Percentiles rank a stretch among this genome's conserved stretches.
phyloP scores from a whole-genome alignment of 2,329 filamentous ascomycete species.

The Fusarium protoensiforme region DNA sequence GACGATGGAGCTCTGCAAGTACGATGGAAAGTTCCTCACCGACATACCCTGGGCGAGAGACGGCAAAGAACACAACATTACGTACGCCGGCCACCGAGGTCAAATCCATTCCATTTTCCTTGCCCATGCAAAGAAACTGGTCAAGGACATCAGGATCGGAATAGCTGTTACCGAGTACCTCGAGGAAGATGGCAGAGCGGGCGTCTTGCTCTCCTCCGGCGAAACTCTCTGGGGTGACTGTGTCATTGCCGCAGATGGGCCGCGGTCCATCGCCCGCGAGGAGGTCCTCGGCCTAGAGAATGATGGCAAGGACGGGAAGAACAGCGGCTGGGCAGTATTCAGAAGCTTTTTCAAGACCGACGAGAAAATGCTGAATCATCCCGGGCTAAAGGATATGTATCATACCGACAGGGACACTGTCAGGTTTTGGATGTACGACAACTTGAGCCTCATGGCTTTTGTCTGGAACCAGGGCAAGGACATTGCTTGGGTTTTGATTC shows the following conservation, averaged over 20 bases:
- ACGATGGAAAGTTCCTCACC: conserved; percentile 10
- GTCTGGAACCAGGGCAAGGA: conserved; percentile 14
- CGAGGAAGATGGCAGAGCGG: conserved; percentile 1
- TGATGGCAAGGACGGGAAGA: neutral
- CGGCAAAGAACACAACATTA: conserved; percentile 9
- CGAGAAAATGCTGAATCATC: neutral
- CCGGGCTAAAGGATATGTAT: neutral
- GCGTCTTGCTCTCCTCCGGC: conserved; percentile 4
- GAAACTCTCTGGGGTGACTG: conserved; percentile 18
- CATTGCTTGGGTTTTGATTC: conserved; percentile 14
- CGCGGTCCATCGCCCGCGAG: conserved; percentile 7
- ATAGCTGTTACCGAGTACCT: conserved; percentile 7
- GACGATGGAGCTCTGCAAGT: conserved; percentile 15
- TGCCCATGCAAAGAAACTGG: conserved; percentile 6
- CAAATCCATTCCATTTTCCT: conserved; percentile 12
- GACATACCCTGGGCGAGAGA: conserved; percentile 13
- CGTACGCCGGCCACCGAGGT: conserved; percentile 15
- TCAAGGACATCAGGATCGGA: conserved; percentile 10
- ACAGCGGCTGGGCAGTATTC: conserved; percentile 12
- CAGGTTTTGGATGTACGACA: conserved; percentile 20
- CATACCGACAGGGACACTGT: conserved; percentile 5
- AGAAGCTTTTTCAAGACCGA: conserved; percentile 14
- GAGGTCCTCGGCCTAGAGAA: conserved; percentile 6
- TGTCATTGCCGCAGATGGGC: conserved; percentile 14
- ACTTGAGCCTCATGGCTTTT: conserved; percentile 13